Evolutionary conservation across 2,329 filamentous ascomycete genomes (phyloP).

Genomic region (Immersiporthe knoxdaviesiana): DNA sequence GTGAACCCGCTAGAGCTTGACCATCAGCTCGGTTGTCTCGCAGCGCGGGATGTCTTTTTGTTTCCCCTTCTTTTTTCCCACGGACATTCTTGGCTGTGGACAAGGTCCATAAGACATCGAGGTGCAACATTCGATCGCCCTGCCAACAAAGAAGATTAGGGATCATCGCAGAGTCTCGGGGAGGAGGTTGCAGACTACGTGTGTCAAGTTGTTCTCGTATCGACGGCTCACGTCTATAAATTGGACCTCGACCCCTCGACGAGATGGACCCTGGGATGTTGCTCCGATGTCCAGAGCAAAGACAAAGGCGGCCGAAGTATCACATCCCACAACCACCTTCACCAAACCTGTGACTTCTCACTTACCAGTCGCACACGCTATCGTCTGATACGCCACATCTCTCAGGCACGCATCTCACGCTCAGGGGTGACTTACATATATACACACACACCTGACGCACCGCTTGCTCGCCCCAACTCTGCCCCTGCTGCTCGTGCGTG

Average conservation of each 20-base stretch:
- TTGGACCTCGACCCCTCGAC: slow-evolving; percentile 12
- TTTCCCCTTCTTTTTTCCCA: too few relatives aligned
- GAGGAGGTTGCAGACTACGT: background rate
- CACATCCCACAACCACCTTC: background rate
- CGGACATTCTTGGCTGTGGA: background rate
- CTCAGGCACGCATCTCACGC: background rate
- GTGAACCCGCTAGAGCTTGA: slow-evolving; percentile 2
- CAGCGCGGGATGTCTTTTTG: slow-evolving; percentile 17
- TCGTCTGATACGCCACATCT: background rate
- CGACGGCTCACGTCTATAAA: slow-evolving; percentile 21
- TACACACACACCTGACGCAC: background rate
- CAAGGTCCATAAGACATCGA: background rate
- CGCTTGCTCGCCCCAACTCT: background rate
- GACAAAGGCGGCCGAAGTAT: background rate
- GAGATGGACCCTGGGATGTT: background rate
- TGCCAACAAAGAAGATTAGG: background rate
- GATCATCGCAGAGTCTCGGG: background rate
- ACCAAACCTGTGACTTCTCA: background rate
- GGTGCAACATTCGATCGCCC: slow-evolving; percentile 11
- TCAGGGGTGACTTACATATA: background rate
- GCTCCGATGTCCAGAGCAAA: background rate
- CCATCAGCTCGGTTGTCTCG: slow-evolving; percentile 12
- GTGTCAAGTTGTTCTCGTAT: background rate
- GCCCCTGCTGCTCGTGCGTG: background rate
- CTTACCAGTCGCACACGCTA: background rate